Evolutionary conservation across 768 basidiomycete genomes (phyloP), one percentile per base, ranked within the genome.

Genomic region (Scleroderma citrinum): DNA sequence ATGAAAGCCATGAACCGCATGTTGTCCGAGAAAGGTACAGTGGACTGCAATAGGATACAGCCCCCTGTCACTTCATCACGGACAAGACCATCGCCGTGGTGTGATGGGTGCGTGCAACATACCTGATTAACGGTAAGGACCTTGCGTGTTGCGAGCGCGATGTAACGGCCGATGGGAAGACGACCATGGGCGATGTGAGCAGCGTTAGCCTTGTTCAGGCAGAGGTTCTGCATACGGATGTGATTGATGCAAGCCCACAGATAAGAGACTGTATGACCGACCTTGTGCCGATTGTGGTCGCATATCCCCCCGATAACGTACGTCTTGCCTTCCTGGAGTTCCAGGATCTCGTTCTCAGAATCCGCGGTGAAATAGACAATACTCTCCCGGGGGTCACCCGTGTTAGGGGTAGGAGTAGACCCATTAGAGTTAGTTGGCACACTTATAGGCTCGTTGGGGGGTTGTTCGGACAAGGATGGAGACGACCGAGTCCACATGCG

Each of bases 271-370:
- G 29, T 42, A 24, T 14, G 21, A 41, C 50, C 42, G 31, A 82
- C 95, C 80, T 95, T 97, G 74, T 94, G 90, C 37, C 95, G 87
- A 69, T 99, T 99, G 62, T 87, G 89, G 66, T 99, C 96, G 51
- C 85, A 86, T 57, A 99, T 86, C 5, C 94, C 95, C 40, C 95
- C 95, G 46, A 99, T 93, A 57, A 99, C 82, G 63, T 98, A 98
- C 7, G 84, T 87, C 62, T 94, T 87, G 37, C 84, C 82, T 47
- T 90, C 82, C 47, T 75, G 81, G 47, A 99, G 77, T 58, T 88
- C 85, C n/a, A 74, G 70, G 37, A 99, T 70, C 67, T 94, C 91
- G 44, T 94, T 81, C 26, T 83, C 77, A 7, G 94, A 84, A 69
- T 99, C 96, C 2, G 94, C 96, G 7, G 96, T 96, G 45, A 99